These are phyloP conservation scores for Zoysia japonica DNA, from an alignment of 176 grass and related monocot species.

Conservation along the genomic window DNA sequence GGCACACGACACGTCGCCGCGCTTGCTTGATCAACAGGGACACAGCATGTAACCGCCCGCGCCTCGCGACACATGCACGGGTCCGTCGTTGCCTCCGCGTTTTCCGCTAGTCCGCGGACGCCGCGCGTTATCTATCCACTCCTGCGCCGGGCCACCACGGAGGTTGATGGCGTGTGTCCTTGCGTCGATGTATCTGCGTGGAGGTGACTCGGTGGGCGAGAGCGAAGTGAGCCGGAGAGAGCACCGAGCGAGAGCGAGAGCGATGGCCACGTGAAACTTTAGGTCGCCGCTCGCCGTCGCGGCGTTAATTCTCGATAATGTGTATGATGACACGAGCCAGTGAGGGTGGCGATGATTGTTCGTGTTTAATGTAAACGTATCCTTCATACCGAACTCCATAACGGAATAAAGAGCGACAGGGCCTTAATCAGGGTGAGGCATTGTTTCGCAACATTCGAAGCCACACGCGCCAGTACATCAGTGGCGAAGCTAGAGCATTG, in stretches of 20 bases:
- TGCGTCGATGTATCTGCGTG: background rate
- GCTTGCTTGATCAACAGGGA: too few relatives aligned
- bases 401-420: background rate
- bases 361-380: background rate
- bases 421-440: too few relatives aligned
- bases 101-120: background rate
- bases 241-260: too few relatives aligned
- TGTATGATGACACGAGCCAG: background rate
- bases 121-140: background rate
- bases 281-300: background rate
- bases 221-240: too few relatives aligned
- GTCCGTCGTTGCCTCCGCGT: background rate
- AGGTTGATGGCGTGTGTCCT: background rate
- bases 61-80: background rate
- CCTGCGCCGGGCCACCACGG: background rate
- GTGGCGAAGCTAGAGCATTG: too few relatives aligned
- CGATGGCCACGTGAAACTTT: background rate
- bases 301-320: background rate
- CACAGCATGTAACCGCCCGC: too few relatives aligned
- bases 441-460: too few relatives aligned
- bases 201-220: background rate
- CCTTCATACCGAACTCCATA: background rate
- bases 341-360: background rate
- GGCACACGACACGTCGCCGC: too few relatives aligned
- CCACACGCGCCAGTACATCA: too few relatives aligned